Evolutionary conservation across 768 basidiomycete species (phyloP).

Genomic region (Hericium erinaceus): DNA sequence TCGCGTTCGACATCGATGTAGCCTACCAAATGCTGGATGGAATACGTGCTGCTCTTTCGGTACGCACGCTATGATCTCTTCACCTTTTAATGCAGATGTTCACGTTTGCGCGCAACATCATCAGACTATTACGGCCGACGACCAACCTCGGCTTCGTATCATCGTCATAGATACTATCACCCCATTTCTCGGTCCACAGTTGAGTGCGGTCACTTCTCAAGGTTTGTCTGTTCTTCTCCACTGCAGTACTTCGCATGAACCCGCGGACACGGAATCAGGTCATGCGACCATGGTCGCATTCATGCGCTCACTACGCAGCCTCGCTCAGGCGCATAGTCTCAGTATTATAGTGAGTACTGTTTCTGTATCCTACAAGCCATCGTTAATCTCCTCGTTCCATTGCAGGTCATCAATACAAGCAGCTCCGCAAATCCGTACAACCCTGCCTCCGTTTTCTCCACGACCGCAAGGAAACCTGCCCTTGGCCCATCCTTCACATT

Average conservation of each 20-base stretch:
- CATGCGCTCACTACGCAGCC: slow-evolving; percentile 51
- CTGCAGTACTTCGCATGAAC: neutral
- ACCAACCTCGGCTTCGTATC: slow-evolving; percentile 21
- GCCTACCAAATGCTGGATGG: neutral
- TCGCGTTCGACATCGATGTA: neutral
- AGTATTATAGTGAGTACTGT: slow-evolving; percentile 43
- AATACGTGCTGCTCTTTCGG: slow-evolving; percentile 1
- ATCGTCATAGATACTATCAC: slow-evolving; percentile 63
- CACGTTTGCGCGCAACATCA: neutral
- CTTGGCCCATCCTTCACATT: slow-evolving; percentile 70
- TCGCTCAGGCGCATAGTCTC: slow-evolving; percentile 35
- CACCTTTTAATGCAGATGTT: neutral
- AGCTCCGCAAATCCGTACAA: slow-evolving; percentile 26
- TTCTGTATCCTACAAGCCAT: neutral
- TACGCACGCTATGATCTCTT: neutral
- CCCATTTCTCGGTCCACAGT: slow-evolving; percentile 48
- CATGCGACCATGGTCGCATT: slow-evolving; percentile 67
- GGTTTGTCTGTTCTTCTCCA: slow-evolving; percentile 20
- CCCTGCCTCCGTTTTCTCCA: slow-evolving; percentile 25
- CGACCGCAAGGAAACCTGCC: slow-evolving; percentile 50
- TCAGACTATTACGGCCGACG: neutral
- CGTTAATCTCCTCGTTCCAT: neutral
- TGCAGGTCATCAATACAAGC: slow-evolving; percentile 55
- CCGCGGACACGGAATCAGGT: slow-evolving; percentile 22
- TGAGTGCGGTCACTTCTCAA: slow-evolving; percentile 60